phyloP scores from a whole-genome alignment of 805 yeast species.

The Zygoascus biomembranicola region DNA sequence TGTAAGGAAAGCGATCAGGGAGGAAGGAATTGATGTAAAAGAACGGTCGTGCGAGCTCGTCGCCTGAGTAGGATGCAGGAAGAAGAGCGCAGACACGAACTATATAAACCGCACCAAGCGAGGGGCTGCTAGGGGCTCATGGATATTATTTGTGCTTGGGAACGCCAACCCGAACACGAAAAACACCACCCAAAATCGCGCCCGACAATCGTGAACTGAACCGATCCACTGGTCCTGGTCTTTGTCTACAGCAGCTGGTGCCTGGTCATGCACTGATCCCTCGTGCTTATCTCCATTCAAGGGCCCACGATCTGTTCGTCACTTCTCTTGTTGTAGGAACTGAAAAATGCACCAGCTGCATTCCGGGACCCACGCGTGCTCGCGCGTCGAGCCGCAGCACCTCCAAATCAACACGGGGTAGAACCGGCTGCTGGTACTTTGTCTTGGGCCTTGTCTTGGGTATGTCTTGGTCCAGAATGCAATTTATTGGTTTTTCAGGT shows the following conservation, averaged over 20 bases:
- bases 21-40: neutral
- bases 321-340: neutral
- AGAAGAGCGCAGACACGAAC: neutral
- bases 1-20: neutral
- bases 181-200: neutral
- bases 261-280: too few species aligned
- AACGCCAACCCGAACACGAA: neutral
- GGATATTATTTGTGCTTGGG: neutral
- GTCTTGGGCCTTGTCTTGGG: too few species aligned
- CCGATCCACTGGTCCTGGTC: too few species aligned
- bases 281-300: neutral
- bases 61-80: too few species aligned
- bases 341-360: neutral
- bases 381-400: neutral
- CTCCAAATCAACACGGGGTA: too few species aligned
- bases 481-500: too few species aligned
- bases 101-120: neutral
- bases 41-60: too few species aligned
- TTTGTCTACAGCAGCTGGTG: too few species aligned
- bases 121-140: neutral
- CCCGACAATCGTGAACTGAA: too few species aligned
- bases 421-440: too few species aligned
- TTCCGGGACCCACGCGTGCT: neutral
- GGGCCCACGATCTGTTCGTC: neutral
- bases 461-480: too few species aligned